Evolutionary conservation across 1,139 yeast species (phyloP), one percentile per base, ranked within the genome.

Genomic region (Blastobotrys ciferrii): DNA sequence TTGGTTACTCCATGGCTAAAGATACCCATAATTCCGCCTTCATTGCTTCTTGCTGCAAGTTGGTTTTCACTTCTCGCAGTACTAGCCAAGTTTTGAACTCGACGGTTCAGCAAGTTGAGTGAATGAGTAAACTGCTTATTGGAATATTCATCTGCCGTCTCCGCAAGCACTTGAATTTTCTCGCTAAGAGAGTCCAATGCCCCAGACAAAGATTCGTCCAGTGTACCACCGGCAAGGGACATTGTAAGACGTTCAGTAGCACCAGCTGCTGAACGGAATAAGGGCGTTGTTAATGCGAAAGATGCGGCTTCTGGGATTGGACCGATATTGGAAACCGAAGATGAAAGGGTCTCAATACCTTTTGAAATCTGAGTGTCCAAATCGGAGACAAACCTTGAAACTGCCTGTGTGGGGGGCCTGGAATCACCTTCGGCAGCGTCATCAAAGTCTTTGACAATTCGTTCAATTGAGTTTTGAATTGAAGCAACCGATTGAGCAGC

Each of bases 1-100:
- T 57, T 57, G 31, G 56, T 50, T 32, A 60, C 43, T 5, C 58
- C 63, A 32, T 48, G 46, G 25, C 18, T 32, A 18, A 50, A n/a
- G 6, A 32, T 39, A 9, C 44, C 48, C 2, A 40, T 9, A 1
- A 41, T 3, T 28, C 25, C 37, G 2, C 9, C 15, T 23, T 23
- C 28, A 18, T 17, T 31, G 14, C 44, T 38, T 35, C 50, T 43
- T 13, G 41, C 36, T 2, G 7, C 14, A 4, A 37, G 40, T n/a
- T 35, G 46, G 6, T 35, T 23, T 19, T 38, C 35, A 11, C 40
- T 13, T 15, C 40, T 43, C 2, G 30, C 25, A 32, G 31, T 6
- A 7, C 17, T 18, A 6, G 23, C 44, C 4, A 30, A 23, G 28
- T 7, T 19, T 36, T 41, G 33, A 13, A 47, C 38, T 35, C 33